These are phyloP conservation scores for Dalbergia cochinchinensis DNA, from an alignment of 306 rosid species.

Conservation along the genomic window DNA sequence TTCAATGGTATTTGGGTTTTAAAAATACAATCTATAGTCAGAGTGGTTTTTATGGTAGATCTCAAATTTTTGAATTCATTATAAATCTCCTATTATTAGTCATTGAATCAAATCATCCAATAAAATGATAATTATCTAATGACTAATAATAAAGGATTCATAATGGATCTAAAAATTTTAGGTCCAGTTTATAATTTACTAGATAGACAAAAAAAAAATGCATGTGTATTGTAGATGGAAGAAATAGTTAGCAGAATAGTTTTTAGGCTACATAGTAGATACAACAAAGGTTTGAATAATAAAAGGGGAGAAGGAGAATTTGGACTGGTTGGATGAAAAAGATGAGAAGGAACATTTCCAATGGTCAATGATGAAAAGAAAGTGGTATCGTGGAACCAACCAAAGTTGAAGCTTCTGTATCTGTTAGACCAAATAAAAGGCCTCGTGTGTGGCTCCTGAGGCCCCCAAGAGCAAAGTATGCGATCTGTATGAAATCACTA, in stretches of 20 bases:
- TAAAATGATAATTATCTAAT: too few species aligned
- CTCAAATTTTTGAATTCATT: too few species aligned
- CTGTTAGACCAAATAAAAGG: background rate
- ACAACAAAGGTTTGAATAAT: background rate
- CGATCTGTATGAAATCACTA: too few species aligned
- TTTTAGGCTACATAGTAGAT: background rate
- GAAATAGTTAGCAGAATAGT: constrained; percentile 1
- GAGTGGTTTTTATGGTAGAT: too few species aligned
- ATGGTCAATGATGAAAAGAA: background rate
- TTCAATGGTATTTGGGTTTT: too few species aligned
- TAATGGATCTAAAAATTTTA: too few species aligned
- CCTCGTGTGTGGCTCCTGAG: background rate
- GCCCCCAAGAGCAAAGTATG: background rate
- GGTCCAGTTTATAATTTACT: too few species aligned
- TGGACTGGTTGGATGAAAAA: background rate
- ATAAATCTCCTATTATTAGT: too few species aligned
- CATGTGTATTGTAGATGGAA: background rate
- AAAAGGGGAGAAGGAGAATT: background rate
- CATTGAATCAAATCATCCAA: too few species aligned
- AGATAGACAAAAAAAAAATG: too few species aligned
- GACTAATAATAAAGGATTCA: too few species aligned
- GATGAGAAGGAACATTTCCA: background rate
- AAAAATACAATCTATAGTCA: too few species aligned
- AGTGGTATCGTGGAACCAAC: background rate
- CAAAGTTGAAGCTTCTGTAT: background rate